A percentile compares a stretch with the other conserved stretches of the same genome.
Evolutionary conservation across 257 asterid species (phyloP).

Genomic region (Eucommia ulmoides): DNA sequence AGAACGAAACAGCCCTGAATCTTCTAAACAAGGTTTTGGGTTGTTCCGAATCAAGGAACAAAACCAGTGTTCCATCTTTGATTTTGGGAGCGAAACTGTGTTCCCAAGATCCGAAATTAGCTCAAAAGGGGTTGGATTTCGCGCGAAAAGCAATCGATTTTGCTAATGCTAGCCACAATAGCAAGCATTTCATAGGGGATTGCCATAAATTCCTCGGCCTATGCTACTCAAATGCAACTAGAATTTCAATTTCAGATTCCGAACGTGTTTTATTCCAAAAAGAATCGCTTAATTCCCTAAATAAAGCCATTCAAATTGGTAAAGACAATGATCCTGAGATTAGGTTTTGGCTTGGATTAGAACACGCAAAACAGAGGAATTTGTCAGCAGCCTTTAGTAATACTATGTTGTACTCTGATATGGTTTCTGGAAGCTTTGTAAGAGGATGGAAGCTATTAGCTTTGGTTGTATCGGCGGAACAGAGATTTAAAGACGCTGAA

Average conservation of each 20-base stretch:
- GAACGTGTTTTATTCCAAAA: conserved; percentile 39
- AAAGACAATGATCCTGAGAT: conserved; percentile 49
- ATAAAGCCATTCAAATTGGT: conserved; percentile 16
- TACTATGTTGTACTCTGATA: conserved; percentile 39
- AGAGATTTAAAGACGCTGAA: conserved; percentile 55
- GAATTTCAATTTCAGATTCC: conserved; percentile 41
- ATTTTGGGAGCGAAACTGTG: conserved; percentile 80
- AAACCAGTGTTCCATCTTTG: conserved; percentile 41
- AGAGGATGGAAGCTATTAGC: conserved; percentile 73
- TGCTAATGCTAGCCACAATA: conserved; percentile 14
- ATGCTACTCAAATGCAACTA: conserved; percentile 71
- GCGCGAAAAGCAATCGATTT: conserved; percentile 33
- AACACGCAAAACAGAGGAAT: conserved; percentile 63
- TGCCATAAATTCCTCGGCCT: conserved; percentile 68
- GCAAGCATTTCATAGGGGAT: conserved; percentile 36
- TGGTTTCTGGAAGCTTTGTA: conserved; percentile 39
- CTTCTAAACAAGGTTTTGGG: conserved; percentile 56
- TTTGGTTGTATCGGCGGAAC: conserved; percentile 70
- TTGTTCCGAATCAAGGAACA: conserved; percentile 33
- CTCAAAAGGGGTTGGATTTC: conserved; percentile 43
- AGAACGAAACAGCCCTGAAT: conserved; percentile 38
- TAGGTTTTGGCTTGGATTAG: conserved; percentile 43
- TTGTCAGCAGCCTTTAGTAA: conserved; percentile 45
- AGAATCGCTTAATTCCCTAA: conserved; percentile 42
- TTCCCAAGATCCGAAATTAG: conserved; percentile 36